Evolutionary conservation across 345 rosid genomes (phyloP), one percentile per base, ranked within the genome.

Genomic region (Aquilaria malaccensis): DNA sequence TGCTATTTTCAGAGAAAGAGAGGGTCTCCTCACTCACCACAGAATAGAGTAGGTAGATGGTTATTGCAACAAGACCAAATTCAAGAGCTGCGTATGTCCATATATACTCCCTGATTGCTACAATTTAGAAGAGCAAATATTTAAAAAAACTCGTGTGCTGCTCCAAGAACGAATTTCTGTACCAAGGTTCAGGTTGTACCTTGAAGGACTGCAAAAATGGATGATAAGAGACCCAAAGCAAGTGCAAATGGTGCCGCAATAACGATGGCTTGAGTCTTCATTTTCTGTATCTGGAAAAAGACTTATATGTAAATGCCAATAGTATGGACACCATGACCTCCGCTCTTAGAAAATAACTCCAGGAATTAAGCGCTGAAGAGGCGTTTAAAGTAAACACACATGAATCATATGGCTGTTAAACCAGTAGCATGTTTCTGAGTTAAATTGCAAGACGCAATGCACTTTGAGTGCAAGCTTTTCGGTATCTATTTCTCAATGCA

Each of bases 31-130:
- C 45, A 75, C 97, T 85, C 51, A 93, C 98, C 69, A 77, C 4
- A 41, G 62, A 58, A 68, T 85, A 93, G 32, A 87, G 64, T 33
- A 89, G 31, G 70, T 89, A 91, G 61, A 83, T 76, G 45, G 47
- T 56, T 59, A 89, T 57, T 43, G 91, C 94, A 56, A 93, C 83
- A 30, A 85, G 80, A 52, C 85, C 94, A 67, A 93, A 93, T 72
- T 93, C 96, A 7, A 89, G 83, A 61, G 97, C 95, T 43, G 96
- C 97, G 37, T 81, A 89, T 10, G 96, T 85, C 97, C 98, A 93
- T 77, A 85, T 80, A 60, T 84, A 89, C 77, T 89, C 96, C 79
- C 70, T 81, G 66, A 79, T 80, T 47, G 90, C 98, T 93, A 85
- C 80, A 72, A 74, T 52, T 30, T 33, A 51, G 62, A 50, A 31